A percentile compares a stretch with the other conserved stretches of the same genome.
Evolutionary conservation across 140 eudicot species (phyloP).

Genomic region (Artemisia princeps): DNA sequence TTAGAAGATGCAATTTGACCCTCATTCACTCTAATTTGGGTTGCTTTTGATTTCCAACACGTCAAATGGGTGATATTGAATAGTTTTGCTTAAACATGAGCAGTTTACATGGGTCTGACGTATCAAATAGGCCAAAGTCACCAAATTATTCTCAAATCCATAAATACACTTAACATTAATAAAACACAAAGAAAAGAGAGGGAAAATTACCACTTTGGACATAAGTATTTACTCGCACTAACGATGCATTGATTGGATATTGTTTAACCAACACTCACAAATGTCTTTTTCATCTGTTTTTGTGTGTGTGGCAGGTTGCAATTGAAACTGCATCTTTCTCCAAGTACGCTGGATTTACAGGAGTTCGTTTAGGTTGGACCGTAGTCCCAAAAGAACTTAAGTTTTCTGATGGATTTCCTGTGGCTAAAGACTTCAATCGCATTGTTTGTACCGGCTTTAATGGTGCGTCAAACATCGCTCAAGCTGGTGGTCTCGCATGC

Average conservation of each 20-base stretch:
- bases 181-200: too few species aligned
- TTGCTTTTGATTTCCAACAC: background rate
- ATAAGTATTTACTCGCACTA: background rate
- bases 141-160: background rate
- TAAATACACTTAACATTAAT: too few species aligned
- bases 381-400: conserved; percentile 82
- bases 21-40: background rate
- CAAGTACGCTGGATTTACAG: conserved; percentile 90
- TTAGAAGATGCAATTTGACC: background rate
- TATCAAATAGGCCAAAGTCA: background rate
- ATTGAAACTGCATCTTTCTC: conserved; percentile 91
- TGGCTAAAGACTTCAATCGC: conserved; percentile 80
- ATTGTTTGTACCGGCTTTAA: conserved; percentile 83
- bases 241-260: background rate
- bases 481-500: conserved; percentile 93
- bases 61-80: background rate
- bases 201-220: too few species aligned
- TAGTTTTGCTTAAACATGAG: background rate
- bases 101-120: background rate
- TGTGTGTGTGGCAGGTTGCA: conserved; percentile 59
- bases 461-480: conserved; percentile 92
- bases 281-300: background rate
- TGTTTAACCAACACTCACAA: background rate
- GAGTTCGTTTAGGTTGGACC: conserved; percentile 97
- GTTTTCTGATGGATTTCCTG: conserved; percentile 74